Evolutionary conservation across 192 early-diverging fungal genomes (phyloP).

Genomic region (Neocallimastix lanati): DNA sequence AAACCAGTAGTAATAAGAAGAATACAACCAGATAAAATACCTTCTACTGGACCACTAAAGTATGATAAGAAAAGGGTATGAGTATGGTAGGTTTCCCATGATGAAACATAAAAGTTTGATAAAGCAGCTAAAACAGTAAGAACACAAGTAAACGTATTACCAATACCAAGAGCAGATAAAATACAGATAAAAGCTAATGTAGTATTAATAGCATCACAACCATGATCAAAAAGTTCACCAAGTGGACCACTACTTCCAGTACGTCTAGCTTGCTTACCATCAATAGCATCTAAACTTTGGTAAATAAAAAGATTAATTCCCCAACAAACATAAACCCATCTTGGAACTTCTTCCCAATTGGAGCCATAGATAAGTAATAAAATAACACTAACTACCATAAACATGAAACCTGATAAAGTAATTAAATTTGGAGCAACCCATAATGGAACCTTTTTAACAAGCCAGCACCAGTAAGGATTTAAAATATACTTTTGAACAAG

Average conservation of each 20-base stretch:
- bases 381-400: conserved; percentile 54
- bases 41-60: conserved; percentile 73
- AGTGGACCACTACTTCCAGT: conserved; percentile 72
- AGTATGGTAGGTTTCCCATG: conserved; percentile 83
- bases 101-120: conserved; percentile 63
- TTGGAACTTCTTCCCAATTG: conserved; percentile 44
- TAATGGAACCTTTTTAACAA: conserved; percentile 66
- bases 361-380: conserved; percentile 47
- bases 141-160: conserved; percentile 44
- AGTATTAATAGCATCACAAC: conserved; percentile 73
- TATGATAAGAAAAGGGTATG: conserved; percentile 68
- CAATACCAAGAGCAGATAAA: conserved; percentile 52
- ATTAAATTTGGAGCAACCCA: conserved; percentile 91
- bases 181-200: conserved; percentile 54
- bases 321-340: conserved; percentile 69
- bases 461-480: conserved; percentile 77
- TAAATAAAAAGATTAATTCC: conserved; percentile 69
- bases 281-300: conserved; percentile 80
- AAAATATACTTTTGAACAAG: conserved; percentile 63
- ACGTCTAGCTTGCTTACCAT: conserved; percentile 85
- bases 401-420: conserved; percentile 58
- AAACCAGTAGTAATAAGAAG: conserved; percentile 47
- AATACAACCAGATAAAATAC: conserved; percentile 51
- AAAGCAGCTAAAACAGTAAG: conserved; percentile 44
- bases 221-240: conserved; percentile 91